These are phyloP conservation scores for Euphrasia arctica DNA, from an alignment of 305 asterid genomes.

Conservation along the genomic window DNA sequence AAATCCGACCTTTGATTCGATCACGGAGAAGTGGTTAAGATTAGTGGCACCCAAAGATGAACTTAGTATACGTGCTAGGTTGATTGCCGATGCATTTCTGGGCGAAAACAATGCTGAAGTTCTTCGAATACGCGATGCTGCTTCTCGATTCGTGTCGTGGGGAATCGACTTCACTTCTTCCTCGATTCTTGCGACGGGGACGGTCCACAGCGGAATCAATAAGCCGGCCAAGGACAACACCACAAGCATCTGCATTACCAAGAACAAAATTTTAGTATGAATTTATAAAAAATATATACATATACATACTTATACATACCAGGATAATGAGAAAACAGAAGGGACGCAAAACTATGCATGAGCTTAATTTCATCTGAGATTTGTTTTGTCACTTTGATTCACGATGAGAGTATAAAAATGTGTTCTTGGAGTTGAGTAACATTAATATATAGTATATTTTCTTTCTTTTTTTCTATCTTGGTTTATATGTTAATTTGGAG, in stretches of 20 bases:
- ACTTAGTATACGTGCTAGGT: slow-evolving; percentile 31
- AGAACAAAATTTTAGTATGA: no score
- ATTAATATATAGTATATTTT: no score
- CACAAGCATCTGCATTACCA: slow-evolving; percentile 34
- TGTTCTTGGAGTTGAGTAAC: no score
- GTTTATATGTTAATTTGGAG: no score
- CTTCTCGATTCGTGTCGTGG: slow-evolving; percentile 28
- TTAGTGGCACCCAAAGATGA: slow-evolving; percentile 28
- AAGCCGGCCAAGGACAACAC: slow-evolving; percentile 39
- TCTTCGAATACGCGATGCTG: slow-evolving; percentile 17
- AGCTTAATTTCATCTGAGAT: neutral
- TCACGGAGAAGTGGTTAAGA: slow-evolving; percentile 16
- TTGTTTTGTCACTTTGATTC: no score
- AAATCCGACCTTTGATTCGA: slow-evolving; percentile 33
- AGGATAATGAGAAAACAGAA: slow-evolving; percentile 34
- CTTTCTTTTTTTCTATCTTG: no score
- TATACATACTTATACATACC: slow-evolving; percentile 23
- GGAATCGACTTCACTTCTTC: slow-evolving; percentile 27
- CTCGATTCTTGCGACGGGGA: slow-evolving; percentile 31
- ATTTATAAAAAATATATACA: no score
- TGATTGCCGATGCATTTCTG: slow-evolving; percentile 38
- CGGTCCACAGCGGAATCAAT: slow-evolving; percentile 41
- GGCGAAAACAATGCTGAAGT: slow-evolving; percentile 30
- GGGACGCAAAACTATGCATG: slow-evolving; percentile 35
- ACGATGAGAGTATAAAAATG: no score